Evolutionary conservation across 2,329 filamentous ascomycete genomes (phyloP).

Genomic region (Nemania sp.): DNA sequence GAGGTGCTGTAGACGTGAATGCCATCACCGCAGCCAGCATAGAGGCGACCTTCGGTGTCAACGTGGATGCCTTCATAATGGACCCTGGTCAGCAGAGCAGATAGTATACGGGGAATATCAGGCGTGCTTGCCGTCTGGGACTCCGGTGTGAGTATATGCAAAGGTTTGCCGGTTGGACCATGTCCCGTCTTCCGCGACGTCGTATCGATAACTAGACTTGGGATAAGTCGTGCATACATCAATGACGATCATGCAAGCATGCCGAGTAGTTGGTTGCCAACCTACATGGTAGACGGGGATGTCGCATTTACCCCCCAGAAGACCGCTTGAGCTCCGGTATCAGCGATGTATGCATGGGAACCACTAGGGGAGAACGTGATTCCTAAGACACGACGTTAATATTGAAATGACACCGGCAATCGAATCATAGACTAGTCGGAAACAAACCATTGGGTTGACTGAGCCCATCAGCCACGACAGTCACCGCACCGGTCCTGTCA

Average conservation of each 20-base stretch:
- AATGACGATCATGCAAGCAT: background rate
- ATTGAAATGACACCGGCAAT: background rate
- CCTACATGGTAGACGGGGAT: slow-evolving; percentile 54
- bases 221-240: slow-evolving; percentile 3
- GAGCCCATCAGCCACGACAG: slow-evolving; percentile 62
- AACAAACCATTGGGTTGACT: slow-evolving; percentile 55
- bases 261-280: background rate
- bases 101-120: slow-evolving; percentile 11
- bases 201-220: slow-evolving; percentile 49
- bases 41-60: slow-evolving; percentile 60
- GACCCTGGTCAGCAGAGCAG: slow-evolving; percentile 3
- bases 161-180: slow-evolving; percentile 57
- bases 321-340: slow-evolving; percentile 56
- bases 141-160: slow-evolving; percentile 56
- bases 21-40: slow-evolving; percentile 55
- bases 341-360: slow-evolving; percentile 57
- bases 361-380: slow-evolving; percentile 61
- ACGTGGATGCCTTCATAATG: slow-evolving; percentile 56
- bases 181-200: slow-evolving; percentile 51
- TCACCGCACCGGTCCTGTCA: slow-evolving; percentile 53
- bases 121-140: slow-evolving; percentile 58
- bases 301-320: slow-evolving; percentile 49
- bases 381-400: slow-evolving; percentile 40
- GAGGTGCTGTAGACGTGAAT: slow-evolving; percentile 55
- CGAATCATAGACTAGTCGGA: background rate